Conservation (phyloP, 345 rosid genomes). For the Moricandia moricandioides region DNA sequence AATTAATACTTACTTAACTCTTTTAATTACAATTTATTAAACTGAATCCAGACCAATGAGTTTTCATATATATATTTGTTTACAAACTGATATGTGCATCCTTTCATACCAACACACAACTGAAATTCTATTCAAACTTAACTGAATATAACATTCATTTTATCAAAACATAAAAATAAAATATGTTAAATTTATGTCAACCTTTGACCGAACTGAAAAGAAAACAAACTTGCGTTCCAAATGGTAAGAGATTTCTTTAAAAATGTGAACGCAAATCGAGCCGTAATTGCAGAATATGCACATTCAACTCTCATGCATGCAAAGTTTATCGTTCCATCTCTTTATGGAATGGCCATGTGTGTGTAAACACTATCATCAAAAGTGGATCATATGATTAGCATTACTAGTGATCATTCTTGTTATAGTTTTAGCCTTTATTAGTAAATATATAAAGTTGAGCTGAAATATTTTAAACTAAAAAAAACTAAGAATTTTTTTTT, state of each 20-base stretch:
- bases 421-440: not conserved
- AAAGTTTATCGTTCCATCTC: not conserved
- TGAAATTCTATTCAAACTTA: not conserved
- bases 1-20: not conserved
- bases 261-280: not conserved
- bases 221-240: not conserved
- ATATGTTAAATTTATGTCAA: not conserved
- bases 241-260: not conserved
- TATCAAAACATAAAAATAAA: not conserved
- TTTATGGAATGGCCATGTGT: not conserved
- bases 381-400: not conserved
- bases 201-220: not conserved
- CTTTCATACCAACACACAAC: too few species aligned
- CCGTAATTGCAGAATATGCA: not conserved
- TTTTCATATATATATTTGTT: too few species aligned
- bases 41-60: not conserved
- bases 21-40: not conserved
- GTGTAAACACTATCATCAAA: not conserved
- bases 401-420: not conserved
- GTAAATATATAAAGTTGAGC: slow-evolving; percentile 1
- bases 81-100: too few species aligned
- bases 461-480: not conserved
- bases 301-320: not conserved
- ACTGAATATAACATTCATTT: not conserved
- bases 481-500: not conserved